These are phyloP conservation scores for Hygrocybe punicea DNA, from an alignment of 768 basidiomycete species.

Conservation along the genomic window DNA sequence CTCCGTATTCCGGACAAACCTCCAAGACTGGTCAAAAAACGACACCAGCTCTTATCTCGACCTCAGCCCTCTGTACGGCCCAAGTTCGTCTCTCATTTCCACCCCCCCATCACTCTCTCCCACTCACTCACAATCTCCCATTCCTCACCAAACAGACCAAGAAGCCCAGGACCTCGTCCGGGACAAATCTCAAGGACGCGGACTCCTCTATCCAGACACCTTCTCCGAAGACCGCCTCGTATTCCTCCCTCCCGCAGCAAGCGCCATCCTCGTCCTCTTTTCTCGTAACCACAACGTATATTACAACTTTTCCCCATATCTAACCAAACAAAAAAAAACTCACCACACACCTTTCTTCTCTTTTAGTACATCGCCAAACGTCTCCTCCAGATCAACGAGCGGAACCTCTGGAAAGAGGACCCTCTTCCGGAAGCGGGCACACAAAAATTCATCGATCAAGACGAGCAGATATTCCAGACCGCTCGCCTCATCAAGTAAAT, in stretches of 20 bases:
- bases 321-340: neutral
- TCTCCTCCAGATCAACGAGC: conserved; percentile 55
- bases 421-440: conserved; percentile 36
- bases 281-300: conserved; percentile 58
- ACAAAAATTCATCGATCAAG: conserved; percentile 30
- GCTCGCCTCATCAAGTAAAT: conserved; percentile 51
- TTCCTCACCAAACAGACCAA: conserved; percentile 28
- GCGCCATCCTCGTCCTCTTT: conserved; percentile 54
- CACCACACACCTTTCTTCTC: neutral
- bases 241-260: conserved; percentile 52
- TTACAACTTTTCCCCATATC: conserved; percentile 2
- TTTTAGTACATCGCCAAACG: conserved; percentile 51
- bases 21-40: conserved; percentile 44
- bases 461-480: conserved; percentile 58
- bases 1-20: conserved; percentile 51
- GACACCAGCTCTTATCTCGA: conserved; percentile 56
- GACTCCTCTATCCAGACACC: conserved; percentile 50
- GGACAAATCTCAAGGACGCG: conserved; percentile 46
- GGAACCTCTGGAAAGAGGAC: conserved; percentile 43
- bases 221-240: conserved; percentile 52
- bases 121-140: neutral
- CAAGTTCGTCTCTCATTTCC: conserved; percentile 28
- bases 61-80: conserved; percentile 54
- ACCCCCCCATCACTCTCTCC: no score
- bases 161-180: conserved; percentile 43